Conservation (phyloP, 441 rosid genomes). For the Brassica hybrid region DNA sequence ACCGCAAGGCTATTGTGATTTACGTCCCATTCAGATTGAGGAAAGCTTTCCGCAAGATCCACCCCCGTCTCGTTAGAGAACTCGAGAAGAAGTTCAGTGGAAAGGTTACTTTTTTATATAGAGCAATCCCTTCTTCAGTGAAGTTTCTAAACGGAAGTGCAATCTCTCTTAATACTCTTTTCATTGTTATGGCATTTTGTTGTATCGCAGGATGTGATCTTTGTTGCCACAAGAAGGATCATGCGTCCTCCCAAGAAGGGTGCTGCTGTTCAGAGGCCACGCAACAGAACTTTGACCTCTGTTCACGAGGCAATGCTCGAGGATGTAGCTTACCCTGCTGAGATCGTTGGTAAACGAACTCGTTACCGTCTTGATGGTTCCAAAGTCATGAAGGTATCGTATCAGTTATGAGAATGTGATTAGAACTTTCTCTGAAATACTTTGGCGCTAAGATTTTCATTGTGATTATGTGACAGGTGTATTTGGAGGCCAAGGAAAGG, state of each 20-base stretch:
- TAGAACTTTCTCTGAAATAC: background rate
- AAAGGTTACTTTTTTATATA: conserved; percentile 46
- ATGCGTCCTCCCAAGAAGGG: conserved; percentile 90
- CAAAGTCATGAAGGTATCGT: conserved; percentile 71
- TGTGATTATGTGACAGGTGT: too few species aligned
- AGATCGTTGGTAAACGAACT: conserved; percentile 85
- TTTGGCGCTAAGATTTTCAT: background rate
- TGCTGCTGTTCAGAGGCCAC: conserved; percentile 86
- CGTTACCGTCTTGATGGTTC: conserved; percentile 83
- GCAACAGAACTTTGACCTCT: conserved; percentile 78
- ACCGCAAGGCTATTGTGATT: conserved; percentile 82
- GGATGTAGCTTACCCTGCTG: conserved; percentile 84
- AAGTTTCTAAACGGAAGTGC: too few species aligned
- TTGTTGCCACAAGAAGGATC: conserved; percentile 79
- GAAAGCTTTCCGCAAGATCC: conserved; percentile 85
- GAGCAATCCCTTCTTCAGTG: too few species aligned
- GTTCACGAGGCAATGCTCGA: conserved; percentile 85
- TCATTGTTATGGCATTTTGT: background rate
- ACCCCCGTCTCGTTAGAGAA: conserved; percentile 83
- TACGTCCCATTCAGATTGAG: conserved; percentile 88
- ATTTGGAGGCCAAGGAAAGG: conserved; percentile 79
- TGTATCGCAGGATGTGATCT: conserved; percentile 62
- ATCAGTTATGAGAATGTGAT: too few species aligned
- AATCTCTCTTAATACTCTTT: too few species aligned
- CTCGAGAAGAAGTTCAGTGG: conserved; percentile 92